Percentiles rank a stretch among this genome's conserved stretches.
phyloP scores from a whole-genome alignment of 768 basidiomycete species.

The Tulasnella sp. region DNA sequence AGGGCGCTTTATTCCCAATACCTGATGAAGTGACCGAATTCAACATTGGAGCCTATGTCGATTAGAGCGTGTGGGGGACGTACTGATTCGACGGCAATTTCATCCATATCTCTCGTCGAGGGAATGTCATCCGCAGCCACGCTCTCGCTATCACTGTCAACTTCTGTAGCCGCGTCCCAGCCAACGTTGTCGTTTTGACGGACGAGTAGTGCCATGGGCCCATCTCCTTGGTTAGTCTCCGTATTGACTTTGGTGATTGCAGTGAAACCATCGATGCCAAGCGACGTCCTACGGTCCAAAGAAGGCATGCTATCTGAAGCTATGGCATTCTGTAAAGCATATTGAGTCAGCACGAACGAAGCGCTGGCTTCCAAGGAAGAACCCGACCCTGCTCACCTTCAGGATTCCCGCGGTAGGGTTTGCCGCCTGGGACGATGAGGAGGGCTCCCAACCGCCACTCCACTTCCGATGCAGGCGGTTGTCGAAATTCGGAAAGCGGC shows the following conservation, averaged over 20 bases:
- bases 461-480: background rate
- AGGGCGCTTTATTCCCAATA: background rate
- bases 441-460: background rate
- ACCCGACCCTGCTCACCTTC: background rate
- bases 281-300: background rate
- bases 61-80: background rate
- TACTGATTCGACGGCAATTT: background rate
- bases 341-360: background rate
- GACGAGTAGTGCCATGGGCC: background rate
- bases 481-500: background rate
- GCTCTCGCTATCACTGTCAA: background rate
- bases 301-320: background rate
- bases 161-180: background rate
- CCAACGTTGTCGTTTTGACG: conserved; percentile 3
- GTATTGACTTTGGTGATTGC: background rate
- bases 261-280: background rate
- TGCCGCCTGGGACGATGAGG: background rate
- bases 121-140: background rate
- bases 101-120: background rate
- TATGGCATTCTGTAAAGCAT: background rate
- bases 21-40: background rate
- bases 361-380: background rate
- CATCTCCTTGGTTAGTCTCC: conserved; percentile 9
- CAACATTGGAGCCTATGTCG: background rate
- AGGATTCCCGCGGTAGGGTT: conserved; percentile 5